phyloP scores from a whole-genome alignment of 2,329 filamentous ascomycete species.

The Corinectria fuckeliana region DNA sequence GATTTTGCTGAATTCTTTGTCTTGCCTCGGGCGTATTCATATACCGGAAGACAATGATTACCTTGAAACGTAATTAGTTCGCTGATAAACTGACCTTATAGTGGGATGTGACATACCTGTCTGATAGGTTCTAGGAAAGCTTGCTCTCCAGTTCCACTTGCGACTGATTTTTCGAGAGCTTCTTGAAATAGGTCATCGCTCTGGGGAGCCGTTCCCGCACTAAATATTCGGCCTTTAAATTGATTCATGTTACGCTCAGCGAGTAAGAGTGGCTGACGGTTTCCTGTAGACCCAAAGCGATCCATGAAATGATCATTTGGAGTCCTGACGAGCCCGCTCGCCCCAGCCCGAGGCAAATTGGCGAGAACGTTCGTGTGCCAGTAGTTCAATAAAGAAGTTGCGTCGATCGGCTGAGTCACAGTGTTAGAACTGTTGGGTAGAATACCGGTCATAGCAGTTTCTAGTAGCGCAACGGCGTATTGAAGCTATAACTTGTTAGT shows the following conservation, averaged over 20 bases:
- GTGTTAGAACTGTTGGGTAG: neutral
- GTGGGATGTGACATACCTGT: neutral
- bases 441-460: constrained; percentile 2
- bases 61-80: neutral
- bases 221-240: constrained; percentile 1
- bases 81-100: neutral
- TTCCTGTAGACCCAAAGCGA: neutral
- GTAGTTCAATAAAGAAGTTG: neutral
- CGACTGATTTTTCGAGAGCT: neutral
- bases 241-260: constrained; percentile 1
- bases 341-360: neutral
- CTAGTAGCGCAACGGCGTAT: neutral
- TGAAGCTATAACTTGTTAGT: neutral
- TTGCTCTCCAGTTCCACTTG: neutral
- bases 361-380: neutral
- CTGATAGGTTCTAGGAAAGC: neutral
- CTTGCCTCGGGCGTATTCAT: neutral
- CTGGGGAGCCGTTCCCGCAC: neutral
- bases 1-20: neutral
- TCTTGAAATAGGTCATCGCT: neutral
- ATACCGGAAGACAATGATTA: neutral
- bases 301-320: constrained; percentile 6
- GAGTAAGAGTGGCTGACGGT: neutral
- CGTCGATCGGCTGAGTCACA: neutral
- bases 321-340: neutral